Evolutionary conservation across 1,139 yeast species (phyloP).

Genomic region (Arxiozyma heterogenica): DNA sequence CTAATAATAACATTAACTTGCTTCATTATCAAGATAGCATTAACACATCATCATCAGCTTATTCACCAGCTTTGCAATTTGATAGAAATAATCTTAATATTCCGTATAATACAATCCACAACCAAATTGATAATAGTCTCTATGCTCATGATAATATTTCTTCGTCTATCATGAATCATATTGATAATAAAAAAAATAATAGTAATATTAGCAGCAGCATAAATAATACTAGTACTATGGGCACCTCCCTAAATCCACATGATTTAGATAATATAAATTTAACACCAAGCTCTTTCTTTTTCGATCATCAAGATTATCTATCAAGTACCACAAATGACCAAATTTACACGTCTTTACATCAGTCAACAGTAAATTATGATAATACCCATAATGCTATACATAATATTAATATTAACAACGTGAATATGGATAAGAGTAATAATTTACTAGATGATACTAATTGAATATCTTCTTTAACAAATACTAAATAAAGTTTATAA

Average conservation of each 20-base stretch:
- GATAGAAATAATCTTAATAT: conserved; percentile 1
- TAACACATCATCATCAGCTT: neutral
- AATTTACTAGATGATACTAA: neutral
- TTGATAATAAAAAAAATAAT: neutral
- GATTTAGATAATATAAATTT: conserved; percentile 4
- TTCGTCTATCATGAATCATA: neutral
- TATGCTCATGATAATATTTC: neutral
- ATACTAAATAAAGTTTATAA: too few relatives aligned
- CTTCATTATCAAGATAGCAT: neutral
- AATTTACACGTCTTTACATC: conserved; percentile 3
- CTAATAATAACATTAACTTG: neutral
- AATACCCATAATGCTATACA: neutral
- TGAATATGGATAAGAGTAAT: neutral
- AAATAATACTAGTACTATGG: neutral
- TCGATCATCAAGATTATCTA: conserved; percentile 3
- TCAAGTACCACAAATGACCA: conserved; percentile 2
- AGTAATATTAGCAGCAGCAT: neutral
- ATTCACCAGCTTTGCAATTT: neutral
- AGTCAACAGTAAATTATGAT: neutral
- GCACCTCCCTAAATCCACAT: neutral
- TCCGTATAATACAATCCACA: neutral
- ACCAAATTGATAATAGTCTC: neutral
- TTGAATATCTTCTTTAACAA: neutral
- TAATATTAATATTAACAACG: neutral
- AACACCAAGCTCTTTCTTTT: conserved; percentile 4